Percentiles rank a stretch among this genome's conserved stretches.
phyloP scores from a whole-genome alignment of 225 moss, liverwort and hornwort species.

The Polytrichum formosum region DNA sequence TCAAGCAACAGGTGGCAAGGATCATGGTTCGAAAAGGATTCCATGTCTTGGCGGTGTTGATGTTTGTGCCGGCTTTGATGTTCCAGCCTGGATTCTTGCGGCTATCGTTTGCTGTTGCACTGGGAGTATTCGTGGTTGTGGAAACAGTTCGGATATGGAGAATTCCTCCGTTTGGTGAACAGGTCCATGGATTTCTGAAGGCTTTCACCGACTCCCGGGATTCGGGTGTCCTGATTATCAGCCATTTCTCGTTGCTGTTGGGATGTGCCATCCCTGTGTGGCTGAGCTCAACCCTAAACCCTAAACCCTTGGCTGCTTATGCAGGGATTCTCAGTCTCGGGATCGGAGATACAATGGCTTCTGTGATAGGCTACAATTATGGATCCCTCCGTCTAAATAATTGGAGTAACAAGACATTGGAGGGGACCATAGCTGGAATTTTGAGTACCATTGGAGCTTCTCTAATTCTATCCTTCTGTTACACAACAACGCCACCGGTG shows the following conservation, averaged over 20 bases:
- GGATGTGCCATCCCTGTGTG: slow-evolving; percentile 97
- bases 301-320: slow-evolving; percentile 68
- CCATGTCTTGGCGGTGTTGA: slow-evolving; percentile 79
- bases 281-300: slow-evolving; percentile 53
- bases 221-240: slow-evolving; percentile 76
- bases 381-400: slow-evolving; percentile 65
- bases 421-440: slow-evolving; percentile 81
- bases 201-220: slow-evolving; percentile 82
- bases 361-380: slow-evolving; percentile 83
- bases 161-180: slow-evolving; percentile 69
- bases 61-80: slow-evolving; percentile 91
- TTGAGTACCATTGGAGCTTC: slow-evolving; percentile 45
- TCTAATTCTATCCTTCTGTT: slow-evolving; percentile 33
- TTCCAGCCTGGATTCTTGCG: slow-evolving; percentile 68
- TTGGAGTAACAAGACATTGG: slow-evolving; percentile 77
- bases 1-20: slow-evolving; percentile 50
- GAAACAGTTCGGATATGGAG: slow-evolving; percentile 79
- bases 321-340: slow-evolving; percentile 93
- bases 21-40: slow-evolving; percentile 85
- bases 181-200: slow-evolving; percentile 62
- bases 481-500: slow-evolving; percentile 30
- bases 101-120: slow-evolving; percentile 77
- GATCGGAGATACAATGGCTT: slow-evolving; percentile 88
- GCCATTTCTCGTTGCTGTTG: slow-evolving; percentile 90
- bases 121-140: slow-evolving; percentile 70